phyloP scores from a whole-genome alignment of 2,329 filamentous ascomycete species.

The Corinectria fuckeliana region DNA sequence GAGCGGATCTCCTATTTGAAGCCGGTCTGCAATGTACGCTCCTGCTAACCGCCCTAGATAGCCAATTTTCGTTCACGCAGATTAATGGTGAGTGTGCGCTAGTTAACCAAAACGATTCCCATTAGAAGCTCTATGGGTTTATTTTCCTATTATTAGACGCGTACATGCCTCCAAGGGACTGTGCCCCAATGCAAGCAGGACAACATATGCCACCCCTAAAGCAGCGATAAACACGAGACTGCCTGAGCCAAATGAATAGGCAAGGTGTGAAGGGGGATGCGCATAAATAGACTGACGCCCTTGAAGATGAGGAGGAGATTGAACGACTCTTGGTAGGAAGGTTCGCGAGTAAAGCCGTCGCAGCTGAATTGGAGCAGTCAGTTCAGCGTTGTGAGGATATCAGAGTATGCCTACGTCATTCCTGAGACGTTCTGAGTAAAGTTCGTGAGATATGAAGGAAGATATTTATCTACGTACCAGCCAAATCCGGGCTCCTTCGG shows the following conservation, averaged over 20 bases:
- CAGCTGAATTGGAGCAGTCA: slow-evolving; percentile 1
- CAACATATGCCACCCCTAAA: background rate
- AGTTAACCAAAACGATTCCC: too few species aligned
- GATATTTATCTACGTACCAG: background rate
- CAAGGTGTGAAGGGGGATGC: background rate
- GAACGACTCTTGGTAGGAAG: background rate
- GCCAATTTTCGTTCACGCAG: too few species aligned
- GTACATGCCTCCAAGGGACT: background rate
- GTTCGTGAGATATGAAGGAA: background rate
- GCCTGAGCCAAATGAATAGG: background rate
- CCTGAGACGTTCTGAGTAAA: background rate
- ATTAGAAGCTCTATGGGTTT: too few species aligned
- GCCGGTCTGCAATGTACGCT: too few species aligned
- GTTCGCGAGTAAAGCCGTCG: background rate
- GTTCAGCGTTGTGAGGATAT: background rate
- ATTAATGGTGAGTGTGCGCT: too few species aligned
- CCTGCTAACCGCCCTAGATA: too few species aligned
- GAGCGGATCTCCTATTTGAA: too few species aligned
- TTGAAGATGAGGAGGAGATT: slow-evolving; percentile 6
- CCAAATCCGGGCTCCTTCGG: background rate
- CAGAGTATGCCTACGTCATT: background rate
- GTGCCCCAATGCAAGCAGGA: background rate
- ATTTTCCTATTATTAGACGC: too few species aligned
- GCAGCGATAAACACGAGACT: background rate
- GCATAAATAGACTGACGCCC: background rate